Conservation (phyloP, 768 basidiomycete species). For the Pholiota conissans region DNA sequence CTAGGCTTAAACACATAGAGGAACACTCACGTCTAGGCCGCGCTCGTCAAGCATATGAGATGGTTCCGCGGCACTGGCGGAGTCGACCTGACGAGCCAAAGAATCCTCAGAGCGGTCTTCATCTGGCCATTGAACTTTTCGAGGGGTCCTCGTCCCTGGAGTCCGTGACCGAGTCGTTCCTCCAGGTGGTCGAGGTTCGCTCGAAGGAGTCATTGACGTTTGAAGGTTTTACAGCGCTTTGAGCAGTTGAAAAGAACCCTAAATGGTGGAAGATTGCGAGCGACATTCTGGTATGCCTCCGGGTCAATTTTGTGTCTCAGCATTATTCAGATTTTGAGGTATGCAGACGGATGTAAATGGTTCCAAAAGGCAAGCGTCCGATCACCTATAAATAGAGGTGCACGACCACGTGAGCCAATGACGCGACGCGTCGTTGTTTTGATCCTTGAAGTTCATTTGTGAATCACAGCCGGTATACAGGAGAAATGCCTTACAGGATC, state of each 20-base stretch:
- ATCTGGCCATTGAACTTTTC: constrained; percentile 54
- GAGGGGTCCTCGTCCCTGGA: constrained; percentile 43
- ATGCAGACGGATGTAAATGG: too few relatives aligned
- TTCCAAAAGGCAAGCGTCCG: too few relatives aligned
- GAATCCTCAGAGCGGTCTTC: constrained; percentile 14
- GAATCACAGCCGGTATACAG: too few relatives aligned
- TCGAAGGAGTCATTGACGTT: not conserved
- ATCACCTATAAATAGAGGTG: too few relatives aligned
- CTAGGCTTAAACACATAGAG: constrained; percentile 5
- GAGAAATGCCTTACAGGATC: too few relatives aligned
- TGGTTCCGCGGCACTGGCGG: constrained; percentile 8
- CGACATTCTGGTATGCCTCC: not conserved
- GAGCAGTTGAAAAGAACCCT: not conserved
- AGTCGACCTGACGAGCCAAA: not conserved
- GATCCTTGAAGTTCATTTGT: too few relatives aligned
- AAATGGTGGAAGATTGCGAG: not conserved
- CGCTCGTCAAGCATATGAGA: constrained; percentile 53
- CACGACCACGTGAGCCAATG: too few relatives aligned
- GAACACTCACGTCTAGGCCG: constrained; percentile 47
- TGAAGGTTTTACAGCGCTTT: not conserved
- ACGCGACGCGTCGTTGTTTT: too few relatives aligned
- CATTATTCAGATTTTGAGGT: not conserved
- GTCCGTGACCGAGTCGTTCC: not conserved
- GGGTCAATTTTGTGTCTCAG: not conserved
- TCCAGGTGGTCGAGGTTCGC: not conserved